Conservation (phyloP, 2,329 filamentous ascomycete species). For the Fusarium nematophilum region DNA sequence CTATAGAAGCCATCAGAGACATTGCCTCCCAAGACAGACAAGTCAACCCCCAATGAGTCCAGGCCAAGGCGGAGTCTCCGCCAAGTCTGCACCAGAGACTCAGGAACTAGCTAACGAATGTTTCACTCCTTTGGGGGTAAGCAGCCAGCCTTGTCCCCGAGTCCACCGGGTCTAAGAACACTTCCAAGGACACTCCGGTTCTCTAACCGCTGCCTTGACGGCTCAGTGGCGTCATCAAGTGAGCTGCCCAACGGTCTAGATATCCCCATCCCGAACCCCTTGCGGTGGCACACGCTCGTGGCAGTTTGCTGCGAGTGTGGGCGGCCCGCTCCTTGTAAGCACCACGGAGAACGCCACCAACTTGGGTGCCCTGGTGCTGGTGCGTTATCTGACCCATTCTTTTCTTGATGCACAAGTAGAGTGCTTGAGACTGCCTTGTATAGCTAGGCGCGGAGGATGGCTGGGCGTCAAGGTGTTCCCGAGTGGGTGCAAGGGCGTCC, state of each 20-base stretch:
- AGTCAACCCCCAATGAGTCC: neutral
- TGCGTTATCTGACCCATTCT: too few relatives aligned
- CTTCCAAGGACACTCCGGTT: too few relatives aligned
- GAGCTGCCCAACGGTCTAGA: neutral
- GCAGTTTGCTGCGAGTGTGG: neutral
- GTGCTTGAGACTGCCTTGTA: too few relatives aligned
- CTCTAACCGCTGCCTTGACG: neutral
- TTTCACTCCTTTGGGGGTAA: neutral
- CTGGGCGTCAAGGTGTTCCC: neutral
- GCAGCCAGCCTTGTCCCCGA: too few relatives aligned
- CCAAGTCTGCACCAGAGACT: neutral
- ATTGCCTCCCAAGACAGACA: neutral
- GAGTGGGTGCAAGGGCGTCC: neutral
- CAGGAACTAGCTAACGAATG: neutral
- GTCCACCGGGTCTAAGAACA: too few relatives aligned
- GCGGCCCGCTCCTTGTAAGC: slow-evolving; percentile 5
- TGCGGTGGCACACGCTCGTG: too few relatives aligned
- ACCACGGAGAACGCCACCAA: neutral
- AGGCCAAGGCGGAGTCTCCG: neutral
- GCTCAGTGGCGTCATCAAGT: neutral
- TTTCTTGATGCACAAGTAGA: too few relatives aligned
- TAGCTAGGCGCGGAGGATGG: too few relatives aligned
- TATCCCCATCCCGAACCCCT: neutral
- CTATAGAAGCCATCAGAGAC: neutral
- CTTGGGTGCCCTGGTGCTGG: too few relatives aligned